Percentiles rank a stretch among this genome's conserved stretches.
Evolutionary conservation across 139 green algal genomes (phyloP).

Genomic region (Picochlorum sp.): DNA sequence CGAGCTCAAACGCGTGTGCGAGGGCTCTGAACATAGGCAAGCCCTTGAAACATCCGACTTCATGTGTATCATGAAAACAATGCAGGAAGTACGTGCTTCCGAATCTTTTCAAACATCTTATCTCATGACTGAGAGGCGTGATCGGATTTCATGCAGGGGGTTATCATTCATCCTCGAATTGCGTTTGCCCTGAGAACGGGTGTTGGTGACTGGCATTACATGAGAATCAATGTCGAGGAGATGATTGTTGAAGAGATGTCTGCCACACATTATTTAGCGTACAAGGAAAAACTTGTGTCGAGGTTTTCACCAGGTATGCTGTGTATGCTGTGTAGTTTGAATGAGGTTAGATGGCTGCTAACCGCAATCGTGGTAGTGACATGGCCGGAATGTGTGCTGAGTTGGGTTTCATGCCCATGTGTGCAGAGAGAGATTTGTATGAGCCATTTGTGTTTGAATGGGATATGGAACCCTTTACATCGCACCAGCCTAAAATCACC

Average conservation of each 20-base stretch:
- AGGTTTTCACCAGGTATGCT: neutral
- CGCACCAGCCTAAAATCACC: constrained; percentile 44
- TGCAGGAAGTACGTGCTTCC: constrained; percentile 12
- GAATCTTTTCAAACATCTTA: neutral
- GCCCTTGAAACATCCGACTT: constrained; percentile 18
- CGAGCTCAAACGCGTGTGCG: constrained; percentile 24
- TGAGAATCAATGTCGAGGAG: constrained; percentile 39
- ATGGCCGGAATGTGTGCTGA: neutral
- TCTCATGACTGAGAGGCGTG: neutral
- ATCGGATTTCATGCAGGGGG: constrained; percentile 15
- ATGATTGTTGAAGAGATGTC: constrained; percentile 45
- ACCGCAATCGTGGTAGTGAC: neutral
- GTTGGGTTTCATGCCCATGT: neutral
- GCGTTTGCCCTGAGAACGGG: constrained; percentile 40
- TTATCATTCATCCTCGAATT: constrained; percentile 34
- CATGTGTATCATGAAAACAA: constrained; percentile 17
- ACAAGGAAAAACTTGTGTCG: constrained; percentile 56
- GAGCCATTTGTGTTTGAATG: constrained; percentile 49
- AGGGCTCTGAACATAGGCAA: constrained; percentile 4
- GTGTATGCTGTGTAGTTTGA: too few species aligned
- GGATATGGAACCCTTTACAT: constrained; percentile 61
- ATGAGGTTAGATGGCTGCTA: too few species aligned
- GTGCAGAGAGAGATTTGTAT: constrained; percentile 20
- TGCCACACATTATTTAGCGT: constrained; percentile 48
- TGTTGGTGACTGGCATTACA: constrained; percentile 40